Percentiles rank a stretch among this genome's conserved stretches.
Evolutionary conservation across 805 yeast genomes (phyloP).

Genomic region (Blastobotrys chiropterorum): DNA sequence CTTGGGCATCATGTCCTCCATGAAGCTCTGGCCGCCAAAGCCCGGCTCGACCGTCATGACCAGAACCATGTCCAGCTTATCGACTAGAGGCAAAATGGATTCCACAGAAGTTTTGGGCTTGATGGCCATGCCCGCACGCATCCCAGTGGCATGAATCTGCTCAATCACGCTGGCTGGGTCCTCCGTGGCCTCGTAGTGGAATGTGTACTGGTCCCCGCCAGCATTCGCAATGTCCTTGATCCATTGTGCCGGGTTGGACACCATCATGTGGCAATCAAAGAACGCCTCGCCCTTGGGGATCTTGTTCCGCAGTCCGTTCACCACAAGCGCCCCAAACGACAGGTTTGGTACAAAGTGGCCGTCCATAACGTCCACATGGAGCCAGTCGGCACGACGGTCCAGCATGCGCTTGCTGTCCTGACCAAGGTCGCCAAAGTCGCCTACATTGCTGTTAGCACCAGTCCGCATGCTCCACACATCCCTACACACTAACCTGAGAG

Average conservation of each 20-base stretch:
- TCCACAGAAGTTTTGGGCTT: slow-evolving; percentile 91
- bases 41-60: slow-evolving; percentile 99
- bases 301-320: slow-evolving; percentile 65
- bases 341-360: slow-evolving; percentile 98
- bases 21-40: slow-evolving; percentile 96
- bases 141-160: slow-evolving; percentile 69
- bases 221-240: slow-evolving; percentile 85
- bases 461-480: background rate
- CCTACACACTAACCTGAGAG: slow-evolving; percentile 50
- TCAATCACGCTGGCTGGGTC: slow-evolving; percentile 70
- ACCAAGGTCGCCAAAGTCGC: slow-evolving; percentile 82
- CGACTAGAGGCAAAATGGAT: slow-evolving; percentile 68
- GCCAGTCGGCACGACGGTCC: slow-evolving; percentile 86
- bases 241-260: slow-evolving; percentile 85
- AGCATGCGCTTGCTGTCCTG: slow-evolving; percentile 79
- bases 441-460: slow-evolving; percentile 11
- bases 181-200: slow-evolving; percentile 86
- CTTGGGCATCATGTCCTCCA: slow-evolving; percentile 94
- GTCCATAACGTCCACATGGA: slow-evolving; percentile 97
- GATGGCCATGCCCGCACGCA: slow-evolving; percentile 90
- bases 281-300: slow-evolving; percentile 62
- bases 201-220: slow-evolving; percentile 94
- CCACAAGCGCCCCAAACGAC: slow-evolving; percentile 88
- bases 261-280: slow-evolving; percentile 99
- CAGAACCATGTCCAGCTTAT: slow-evolving; percentile 84